A percentile compares a stretch with the other conserved stretches of the same genome.
phyloP scores from a whole-genome alignment of 768 basidiomycete genomes.

The Leccinum subtestaceum region DNA sequence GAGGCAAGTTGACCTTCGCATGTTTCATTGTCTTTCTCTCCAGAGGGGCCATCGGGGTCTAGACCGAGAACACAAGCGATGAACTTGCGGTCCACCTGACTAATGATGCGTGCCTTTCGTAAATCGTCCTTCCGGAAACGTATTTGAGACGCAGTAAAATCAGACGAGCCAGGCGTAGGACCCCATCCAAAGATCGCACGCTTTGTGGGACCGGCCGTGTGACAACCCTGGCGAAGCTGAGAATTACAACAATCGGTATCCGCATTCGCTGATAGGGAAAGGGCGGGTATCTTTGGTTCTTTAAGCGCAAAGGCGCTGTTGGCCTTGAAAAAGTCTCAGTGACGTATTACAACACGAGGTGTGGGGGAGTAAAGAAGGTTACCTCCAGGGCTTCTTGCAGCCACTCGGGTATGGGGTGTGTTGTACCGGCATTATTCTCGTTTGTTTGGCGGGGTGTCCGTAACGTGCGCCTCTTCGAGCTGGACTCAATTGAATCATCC shows the following conservation, averaged over 20 bases:
- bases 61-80: conserved; percentile 64
- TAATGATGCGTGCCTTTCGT: conserved; percentile 55
- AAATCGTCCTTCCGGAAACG: conserved; percentile 57
- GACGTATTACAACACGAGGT: conserved; percentile 1
- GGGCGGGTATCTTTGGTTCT: conserved; percentile 47
- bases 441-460: conserved; percentile 2
- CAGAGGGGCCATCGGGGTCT: conserved; percentile 14
- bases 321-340: conserved; percentile 36
- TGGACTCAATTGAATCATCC: conserved; percentile 8
- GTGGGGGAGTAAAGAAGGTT: conserved; percentile 19
- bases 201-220: conserved; percentile 8
- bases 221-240: conserved; percentile 12
- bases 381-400: conserved; percentile 60
- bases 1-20: conserved; percentile 17
- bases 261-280: conserved; percentile 15
- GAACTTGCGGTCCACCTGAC: conserved; percentile 91
- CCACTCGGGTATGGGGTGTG: conserved; percentile 53
- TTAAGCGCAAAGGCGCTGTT: conserved; percentile 53
- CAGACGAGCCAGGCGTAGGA: conserved; percentile 13
- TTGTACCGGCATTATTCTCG: conserved; percentile 8
- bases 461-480: conserved; percentile 16
- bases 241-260: conserved; percentile 10
- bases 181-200: conserved; percentile 7
- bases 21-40: conserved; percentile 14
- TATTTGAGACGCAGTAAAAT: conserved; percentile 22